Percentiles rank a stretch among this genome's conserved stretches.
Conservation (phyloP, 1,284 basidiomycete genomes). For the Coniferiporia weirii region DNA sequence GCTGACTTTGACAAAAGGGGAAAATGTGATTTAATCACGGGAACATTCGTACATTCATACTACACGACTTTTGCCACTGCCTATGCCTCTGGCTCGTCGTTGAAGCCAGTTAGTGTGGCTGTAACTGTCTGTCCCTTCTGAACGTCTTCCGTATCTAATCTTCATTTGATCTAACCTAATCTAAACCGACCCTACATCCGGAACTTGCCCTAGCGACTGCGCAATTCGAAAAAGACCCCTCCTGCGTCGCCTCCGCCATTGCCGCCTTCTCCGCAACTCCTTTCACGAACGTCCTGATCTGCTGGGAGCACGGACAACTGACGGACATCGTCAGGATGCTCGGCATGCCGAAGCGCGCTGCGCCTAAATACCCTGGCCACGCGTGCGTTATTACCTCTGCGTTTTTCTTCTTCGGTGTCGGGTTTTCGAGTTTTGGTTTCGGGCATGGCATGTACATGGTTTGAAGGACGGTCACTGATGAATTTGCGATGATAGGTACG, state of each 20-base stretch:
- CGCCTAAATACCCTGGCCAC: slow-evolving; percentile 21
- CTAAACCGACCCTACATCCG: not conserved
- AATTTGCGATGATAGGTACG: slow-evolving; percentile 13
- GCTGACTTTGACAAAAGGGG: no score
- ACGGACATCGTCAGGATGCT: slow-evolving; percentile 24
- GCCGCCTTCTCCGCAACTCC: slow-evolving; percentile 20
- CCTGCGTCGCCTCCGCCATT: slow-evolving; percentile 24
- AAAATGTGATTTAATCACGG: no score
- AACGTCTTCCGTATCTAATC: no score
- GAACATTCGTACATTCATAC: no score
- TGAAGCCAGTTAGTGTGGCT: no score
- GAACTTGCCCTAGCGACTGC: no score
- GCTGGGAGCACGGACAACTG: slow-evolving; percentile 25
- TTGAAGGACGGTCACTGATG: not conserved
- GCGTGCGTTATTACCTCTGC: slow-evolving; percentile 16
- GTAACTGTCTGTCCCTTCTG: no score
- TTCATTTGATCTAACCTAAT: not conserved
- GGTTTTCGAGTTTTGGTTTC: no score
- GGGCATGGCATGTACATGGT: no score
- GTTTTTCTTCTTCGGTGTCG: no score
- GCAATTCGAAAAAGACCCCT: slow-evolving; percentile 27
- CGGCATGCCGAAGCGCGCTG: slow-evolving; percentile 18
- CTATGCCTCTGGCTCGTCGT: no score
- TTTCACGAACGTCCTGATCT: slow-evolving; percentile 20
- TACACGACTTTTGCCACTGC: no score